phyloP scores from a whole-genome alignment of 345 rosid genomes.

The Ailanthus altissimus region DNA sequence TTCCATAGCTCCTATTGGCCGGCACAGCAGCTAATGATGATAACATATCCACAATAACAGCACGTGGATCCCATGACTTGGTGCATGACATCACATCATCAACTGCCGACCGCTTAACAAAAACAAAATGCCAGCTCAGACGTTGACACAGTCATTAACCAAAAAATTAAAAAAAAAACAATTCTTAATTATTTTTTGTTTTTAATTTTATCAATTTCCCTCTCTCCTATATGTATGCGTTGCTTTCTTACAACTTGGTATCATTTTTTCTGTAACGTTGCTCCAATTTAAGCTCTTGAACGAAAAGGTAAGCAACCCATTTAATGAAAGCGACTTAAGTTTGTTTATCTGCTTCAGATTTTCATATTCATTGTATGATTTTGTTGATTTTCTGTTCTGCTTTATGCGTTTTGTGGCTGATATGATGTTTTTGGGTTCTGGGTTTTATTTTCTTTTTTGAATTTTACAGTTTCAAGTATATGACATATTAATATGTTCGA shows the following conservation, averaged over 20 bases:
- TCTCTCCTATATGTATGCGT: neutral
- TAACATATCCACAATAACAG: no score
- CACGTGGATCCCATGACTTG: neutral
- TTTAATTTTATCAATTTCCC: neutral
- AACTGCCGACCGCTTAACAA: neutral
- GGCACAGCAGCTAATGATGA: neutral
- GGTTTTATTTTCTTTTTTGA: neutral
- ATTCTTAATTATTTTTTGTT: neutral
- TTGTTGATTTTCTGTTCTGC: neutral
- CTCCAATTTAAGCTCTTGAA: slow-evolving; percentile 7
- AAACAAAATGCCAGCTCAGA: slow-evolving; percentile 14
- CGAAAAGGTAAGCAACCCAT: slow-evolving; percentile 11
- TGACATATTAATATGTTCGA: no score
- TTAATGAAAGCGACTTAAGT: neutral
- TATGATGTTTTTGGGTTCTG: neutral
- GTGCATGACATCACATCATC: neutral
- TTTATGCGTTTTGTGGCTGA: neutral
- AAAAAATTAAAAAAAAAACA: neutral
- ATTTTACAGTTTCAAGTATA: no score
- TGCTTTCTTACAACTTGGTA: neutral
- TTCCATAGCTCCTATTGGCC: neutral
- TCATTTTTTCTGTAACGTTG: neutral
- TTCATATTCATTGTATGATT: neutral
- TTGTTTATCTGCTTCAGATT: neutral
- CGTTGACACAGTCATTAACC: slow-evolving; percentile 7